A percentile compares a stretch with the other conserved stretches of the same genome.
Evolutionary conservation across 768 basidiomycete genomes (phyloP).

Genomic region (Suillus ampliporus): DNA sequence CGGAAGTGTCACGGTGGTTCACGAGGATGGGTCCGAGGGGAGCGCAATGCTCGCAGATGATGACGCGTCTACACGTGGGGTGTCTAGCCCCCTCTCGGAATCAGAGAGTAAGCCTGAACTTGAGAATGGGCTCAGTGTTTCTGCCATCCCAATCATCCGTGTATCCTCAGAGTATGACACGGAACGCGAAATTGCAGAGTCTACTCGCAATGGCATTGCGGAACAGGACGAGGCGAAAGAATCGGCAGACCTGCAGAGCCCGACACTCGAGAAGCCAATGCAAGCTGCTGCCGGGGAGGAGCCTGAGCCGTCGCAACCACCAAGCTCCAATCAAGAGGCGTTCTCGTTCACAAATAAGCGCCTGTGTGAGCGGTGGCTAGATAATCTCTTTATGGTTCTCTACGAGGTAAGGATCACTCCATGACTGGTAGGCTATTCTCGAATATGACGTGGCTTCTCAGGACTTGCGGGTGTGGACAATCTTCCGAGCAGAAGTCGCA

Average conservation of each 20-base stretch:
- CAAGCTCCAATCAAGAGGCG: slow-evolving; percentile 52
- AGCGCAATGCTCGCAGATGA: slow-evolving; percentile 54
- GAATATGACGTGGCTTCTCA: slow-evolving; percentile 34
- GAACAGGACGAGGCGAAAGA: slow-evolving; percentile 41
- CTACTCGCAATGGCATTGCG: slow-evolving; percentile 32
- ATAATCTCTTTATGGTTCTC: slow-evolving; percentile 97
- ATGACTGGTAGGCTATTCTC: not conserved
- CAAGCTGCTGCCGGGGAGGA: slow-evolving; percentile 46
- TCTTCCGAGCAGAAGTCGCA: slow-evolving; percentile 97
- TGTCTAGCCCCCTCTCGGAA: slow-evolving; percentile 48
- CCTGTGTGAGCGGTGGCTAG: slow-evolving; percentile 96
- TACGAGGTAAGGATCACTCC: slow-evolving; percentile 72
- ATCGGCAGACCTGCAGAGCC: slow-evolving; percentile 33
- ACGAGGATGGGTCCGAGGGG: slow-evolving; percentile 62
- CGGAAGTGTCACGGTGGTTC: slow-evolving; percentile 49
- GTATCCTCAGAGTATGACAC: slow-evolving; percentile 76
- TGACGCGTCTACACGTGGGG: slow-evolving; percentile 71
- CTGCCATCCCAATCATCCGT: slow-evolving; percentile 70
- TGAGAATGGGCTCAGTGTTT: slow-evolving; percentile 14
- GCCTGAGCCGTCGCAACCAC: slow-evolving; percentile 27
- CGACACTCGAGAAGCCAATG: slow-evolving; percentile 47
- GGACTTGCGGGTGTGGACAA: slow-evolving; percentile 98
- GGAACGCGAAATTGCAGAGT: slow-evolving; percentile 43
- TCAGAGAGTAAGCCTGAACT: slow-evolving; percentile 26
- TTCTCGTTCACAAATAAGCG: slow-evolving; percentile 97